Evolutionary conservation across 176 grass and related monocot species (phyloP), one percentile per base, ranked within the genome.

Genomic region (Areca catechu): DNA sequence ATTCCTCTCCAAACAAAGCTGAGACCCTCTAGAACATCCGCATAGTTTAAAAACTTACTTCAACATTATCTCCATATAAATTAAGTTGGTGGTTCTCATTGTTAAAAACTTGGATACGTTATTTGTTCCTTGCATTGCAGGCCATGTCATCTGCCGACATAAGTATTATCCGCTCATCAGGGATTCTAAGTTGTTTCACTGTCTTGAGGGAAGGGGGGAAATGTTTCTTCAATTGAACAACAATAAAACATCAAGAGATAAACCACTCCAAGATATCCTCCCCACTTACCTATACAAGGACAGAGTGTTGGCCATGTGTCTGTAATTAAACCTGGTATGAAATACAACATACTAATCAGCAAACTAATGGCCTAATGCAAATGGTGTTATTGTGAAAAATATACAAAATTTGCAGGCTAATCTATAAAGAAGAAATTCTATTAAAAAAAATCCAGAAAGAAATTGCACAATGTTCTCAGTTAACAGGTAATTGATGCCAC

Each of bases 121-220:
- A 92, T 58, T 70, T 98, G 61, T 92, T 98, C 73, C 87, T 82
- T 9, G 88, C 63, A 60, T 98, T 98, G 66, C 93, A 92, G 49
- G 84, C 93, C 80, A 98, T 98, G 63, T 98, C 93, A 65, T 98
- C 87, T 12, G 87, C 93, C 69, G 92, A 69, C 93, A 98, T 98
- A 65, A 92, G 87, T 85, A 98, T 89, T 74, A 98, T 98, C 58
- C 87, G 51, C 71, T 98, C 84, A 23, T 98, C 84, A 66, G 93
- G 93, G 75, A 98, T 98, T 50, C 93, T 87, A 65, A 98, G 71
- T 73, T 84, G 61, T 48, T 92, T 97, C 72, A 98, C 93, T 56
- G 84, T 92, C 71, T 87, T 98, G 81, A 20, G 27, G 68, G 63
- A 70, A 4, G 29, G 29, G 29, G 24, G 54, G 71, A 63, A 3